These are phyloP conservation scores for Phytopythium vexans DNA, from an alignment of 352 stramenopile species.

Conservation along the genomic window DNA sequence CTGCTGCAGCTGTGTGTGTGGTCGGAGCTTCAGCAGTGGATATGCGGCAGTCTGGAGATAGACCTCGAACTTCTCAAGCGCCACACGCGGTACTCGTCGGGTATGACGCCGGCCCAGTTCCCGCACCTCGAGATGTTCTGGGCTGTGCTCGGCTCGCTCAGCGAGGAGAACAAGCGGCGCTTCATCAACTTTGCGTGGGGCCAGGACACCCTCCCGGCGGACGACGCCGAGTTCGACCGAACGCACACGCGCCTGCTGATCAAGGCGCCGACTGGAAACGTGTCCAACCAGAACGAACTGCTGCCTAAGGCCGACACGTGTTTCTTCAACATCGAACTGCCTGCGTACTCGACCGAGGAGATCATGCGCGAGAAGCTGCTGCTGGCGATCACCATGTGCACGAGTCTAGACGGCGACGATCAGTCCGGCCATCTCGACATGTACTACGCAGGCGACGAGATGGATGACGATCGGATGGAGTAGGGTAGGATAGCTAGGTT, in stretches of 20 bases:
- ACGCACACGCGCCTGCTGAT: constrained; percentile 73
- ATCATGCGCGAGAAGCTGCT: constrained; percentile 70
- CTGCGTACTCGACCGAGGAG: constrained; percentile 66
- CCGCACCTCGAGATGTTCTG: constrained; percentile 80
- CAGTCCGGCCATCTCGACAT: constrained; percentile 62
- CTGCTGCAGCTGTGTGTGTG: constrained; percentile 76
- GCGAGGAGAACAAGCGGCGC: constrained; percentile 69
- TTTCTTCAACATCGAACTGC: constrained; percentile 86
- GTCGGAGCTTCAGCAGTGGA: constrained; percentile 76
- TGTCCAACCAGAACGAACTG: constrained; percentile 21
- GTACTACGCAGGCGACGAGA: constrained; percentile 61
- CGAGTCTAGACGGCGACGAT: constrained; percentile 80
- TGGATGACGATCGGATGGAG: constrained; percentile 59
- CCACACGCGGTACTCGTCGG: constrained; percentile 76
- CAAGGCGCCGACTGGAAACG: constrained; percentile 33
- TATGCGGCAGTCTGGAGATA: constrained; percentile 75
- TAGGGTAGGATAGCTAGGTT: constrained; percentile 12
- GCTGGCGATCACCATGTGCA: constrained; percentile 74
- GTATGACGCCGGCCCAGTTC: constrained; percentile 68
- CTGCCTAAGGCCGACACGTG: constrained; percentile 81
- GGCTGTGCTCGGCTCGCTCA: constrained; percentile 55
- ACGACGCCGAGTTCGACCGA: constrained; percentile 79
- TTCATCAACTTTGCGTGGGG: constrained; percentile 88
- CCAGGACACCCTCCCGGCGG: constrained; percentile 69
- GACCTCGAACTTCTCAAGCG: constrained; percentile 73